These are phyloP conservation scores for Lepiota venenata DNA, from an alignment of 768 basidiomycete species.

Conservation along the genomic window DNA sequence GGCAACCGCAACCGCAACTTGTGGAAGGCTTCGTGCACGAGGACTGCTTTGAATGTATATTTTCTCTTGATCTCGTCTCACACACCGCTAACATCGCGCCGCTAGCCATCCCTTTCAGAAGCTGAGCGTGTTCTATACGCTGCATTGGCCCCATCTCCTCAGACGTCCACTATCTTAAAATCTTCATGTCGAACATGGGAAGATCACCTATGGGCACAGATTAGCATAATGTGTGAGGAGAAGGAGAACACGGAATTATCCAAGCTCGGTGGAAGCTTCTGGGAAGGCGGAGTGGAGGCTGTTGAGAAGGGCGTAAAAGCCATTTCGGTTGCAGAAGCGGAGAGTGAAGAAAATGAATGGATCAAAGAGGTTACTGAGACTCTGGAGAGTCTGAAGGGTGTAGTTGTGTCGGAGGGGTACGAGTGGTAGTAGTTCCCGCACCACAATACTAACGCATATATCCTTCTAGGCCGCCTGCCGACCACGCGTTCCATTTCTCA, in stretches of 20 bases:
- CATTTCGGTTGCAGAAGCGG: conserved; percentile 21
- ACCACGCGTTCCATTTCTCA: conserved; percentile 78
- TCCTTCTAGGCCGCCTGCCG: conserved; percentile 47
- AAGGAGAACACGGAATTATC: conserved; percentile 69
- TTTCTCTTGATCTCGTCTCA: conserved; percentile 4
- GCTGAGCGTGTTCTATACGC: conserved; percentile 88
- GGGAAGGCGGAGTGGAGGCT: conserved; percentile 62
- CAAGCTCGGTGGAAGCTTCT: conserved; percentile 72
- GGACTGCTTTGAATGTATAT: conserved; percentile 73
- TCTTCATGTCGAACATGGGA: conserved; percentile 87
- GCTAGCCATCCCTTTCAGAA: conserved; percentile 54
- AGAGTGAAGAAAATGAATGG: conserved; percentile 58
- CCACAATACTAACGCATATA: not conserved
- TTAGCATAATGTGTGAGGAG: conserved; percentile 79
- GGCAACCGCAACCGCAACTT: conserved; percentile 78
- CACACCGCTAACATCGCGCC: not conserved
- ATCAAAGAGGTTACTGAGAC: conserved; percentile 57
- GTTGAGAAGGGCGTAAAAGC: conserved; percentile 35
- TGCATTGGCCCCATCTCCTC: conserved; percentile 71
- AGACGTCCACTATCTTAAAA: conserved; percentile 62
- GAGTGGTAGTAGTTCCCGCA: conserved; percentile 9
- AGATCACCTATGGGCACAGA: conserved; percentile 92
- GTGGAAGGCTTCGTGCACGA: conserved; percentile 87
- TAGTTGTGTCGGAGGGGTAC: conserved; percentile 66
- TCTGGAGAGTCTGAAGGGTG: conserved; percentile 54